Evolutionary conservation across 2,329 filamentous ascomycete genomes (phyloP).

Genomic region (Alternaria arbusti): DNA sequence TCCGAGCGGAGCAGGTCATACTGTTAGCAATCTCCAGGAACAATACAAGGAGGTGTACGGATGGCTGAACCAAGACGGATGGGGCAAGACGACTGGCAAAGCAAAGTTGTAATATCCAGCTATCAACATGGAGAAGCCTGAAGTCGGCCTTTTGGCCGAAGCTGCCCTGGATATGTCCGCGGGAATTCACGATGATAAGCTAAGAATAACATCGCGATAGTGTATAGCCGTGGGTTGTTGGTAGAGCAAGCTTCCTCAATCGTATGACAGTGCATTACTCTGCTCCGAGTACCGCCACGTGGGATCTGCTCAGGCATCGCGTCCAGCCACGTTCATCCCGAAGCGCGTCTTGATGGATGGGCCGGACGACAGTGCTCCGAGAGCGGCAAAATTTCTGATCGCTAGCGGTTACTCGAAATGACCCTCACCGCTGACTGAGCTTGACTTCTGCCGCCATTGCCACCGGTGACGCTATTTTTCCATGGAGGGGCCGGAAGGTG

Average conservation of each 20-base stretch:
- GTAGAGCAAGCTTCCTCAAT: neutral
- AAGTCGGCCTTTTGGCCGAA: neutral
- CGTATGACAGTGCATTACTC: neutral
- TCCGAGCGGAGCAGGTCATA: conserved; percentile 57
- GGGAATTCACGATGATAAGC: neutral
- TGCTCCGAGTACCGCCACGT: neutral
- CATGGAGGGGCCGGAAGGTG: conserved; percentile 29
- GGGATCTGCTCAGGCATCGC: neutral
- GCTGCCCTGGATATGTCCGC: neutral
- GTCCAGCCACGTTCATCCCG: neutral
- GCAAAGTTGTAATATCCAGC: conserved; percentile 4
- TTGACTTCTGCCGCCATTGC: conserved; percentile 20
- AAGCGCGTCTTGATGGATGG: conserved; percentile 11
- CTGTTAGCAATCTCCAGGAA: conserved; percentile 50
- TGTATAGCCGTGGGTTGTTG: neutral
- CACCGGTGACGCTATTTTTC: conserved; percentile 45
- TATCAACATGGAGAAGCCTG: neutral
- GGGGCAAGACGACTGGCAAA: conserved; percentile 57
- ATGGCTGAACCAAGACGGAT: conserved; percentile 56
- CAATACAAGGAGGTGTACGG: conserved; percentile 59
- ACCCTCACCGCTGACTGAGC: neutral
- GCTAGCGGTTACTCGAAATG: neutral
- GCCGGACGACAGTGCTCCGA: conserved; percentile 28
- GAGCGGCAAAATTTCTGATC: conserved; percentile 9
- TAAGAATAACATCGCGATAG: neutral